Base-by-base conservation (phyloP, 192 early-diverging fungal species). In the Backusella morwellensis region DNA sequence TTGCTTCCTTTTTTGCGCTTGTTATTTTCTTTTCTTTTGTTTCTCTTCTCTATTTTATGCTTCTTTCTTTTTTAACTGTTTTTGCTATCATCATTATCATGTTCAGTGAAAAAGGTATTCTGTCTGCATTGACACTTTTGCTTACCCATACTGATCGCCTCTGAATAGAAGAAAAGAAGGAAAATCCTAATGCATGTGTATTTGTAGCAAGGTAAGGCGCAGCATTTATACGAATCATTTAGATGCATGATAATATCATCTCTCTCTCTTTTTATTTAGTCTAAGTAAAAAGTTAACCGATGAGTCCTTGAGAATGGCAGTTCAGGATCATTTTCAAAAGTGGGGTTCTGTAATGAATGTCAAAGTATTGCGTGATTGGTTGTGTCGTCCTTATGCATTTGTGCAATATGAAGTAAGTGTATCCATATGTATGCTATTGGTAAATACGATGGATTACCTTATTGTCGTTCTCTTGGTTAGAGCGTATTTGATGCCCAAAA, bases 341-440 rank as follows among this genome's bases (percentile, higher is more conserved):
- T 95, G 90, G 91, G 93, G 93, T 0, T 26, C 40, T 8, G 47
- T 95, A 3, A 50, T 90, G 11, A 84, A 92, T 75, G 90, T 95
- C 56, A 93, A 93, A 72, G 92, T 95, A 6, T 59, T 93, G n/a
- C 91, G 88, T 71, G 93, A 95, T 71, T 91, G 88, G 88, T 79
- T 90, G 77, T 67, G 82, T 17, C 76, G 93, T 9, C 93, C 93
- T 1, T 95, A 93, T 74, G 90, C 92, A 4, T 95, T 95, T 78
- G 93, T 95, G 1, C 93, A 95, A 77, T 95, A 88, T 79, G 87
- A 89, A 79, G 91, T 90, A 75, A 4, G 73, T 38, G 14, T n/a
- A 59, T 41, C 0, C 34, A 17, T 21, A n/a, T n/a, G 26, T 59
- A 34, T 47, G 8, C 15, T 5, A 66, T 68, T 6, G 5, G 21